Conservation (phyloP, 2,329 filamentous ascomycete genomes). For the Diaporthe vexans region DNA sequence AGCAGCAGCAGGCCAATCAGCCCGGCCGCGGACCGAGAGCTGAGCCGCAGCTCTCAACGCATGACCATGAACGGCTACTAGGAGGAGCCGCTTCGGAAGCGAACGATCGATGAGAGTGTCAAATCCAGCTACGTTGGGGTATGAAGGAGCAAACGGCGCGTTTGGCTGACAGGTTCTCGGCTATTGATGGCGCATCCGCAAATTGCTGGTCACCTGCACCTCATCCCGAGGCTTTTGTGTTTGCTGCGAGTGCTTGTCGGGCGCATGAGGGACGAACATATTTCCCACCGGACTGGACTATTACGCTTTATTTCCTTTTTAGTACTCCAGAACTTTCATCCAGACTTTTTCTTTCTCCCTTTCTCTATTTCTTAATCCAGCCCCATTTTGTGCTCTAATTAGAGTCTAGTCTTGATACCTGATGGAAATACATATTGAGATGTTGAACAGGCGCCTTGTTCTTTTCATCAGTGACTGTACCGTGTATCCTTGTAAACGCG, state of each 20-base stretch:
- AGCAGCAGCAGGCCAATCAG: constrained; percentile 95
- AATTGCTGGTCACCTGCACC: constrained; percentile 47
- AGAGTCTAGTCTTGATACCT: constrained; percentile 60
- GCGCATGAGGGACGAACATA: constrained; percentile 50
- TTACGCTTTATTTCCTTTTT: constrained; percentile 59
- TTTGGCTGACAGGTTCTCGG: constrained; percentile 32
- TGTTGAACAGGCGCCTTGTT: constrained; percentile 32
- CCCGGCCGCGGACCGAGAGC: constrained; percentile 91
- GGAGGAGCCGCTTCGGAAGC: constrained; percentile 44
- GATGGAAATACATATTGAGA: constrained; percentile 50
- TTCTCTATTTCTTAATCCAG: constrained; percentile 48
- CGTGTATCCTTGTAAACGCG: not conserved
- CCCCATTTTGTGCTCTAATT: constrained; percentile 53
- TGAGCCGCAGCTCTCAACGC: constrained; percentile 96
- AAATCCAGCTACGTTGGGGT: constrained; percentile 39
- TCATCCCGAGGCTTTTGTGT: constrained; percentile 50
- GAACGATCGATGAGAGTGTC: constrained; percentile 42
- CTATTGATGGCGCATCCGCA: constrained; percentile 35
- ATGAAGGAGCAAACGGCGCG: constrained; percentile 37
- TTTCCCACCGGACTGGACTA: constrained; percentile 56
- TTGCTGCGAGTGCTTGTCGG: constrained; percentile 52
- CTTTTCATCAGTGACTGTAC: not conserved
- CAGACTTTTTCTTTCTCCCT: constrained; percentile 47
- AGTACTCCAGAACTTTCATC: constrained; percentile 56
- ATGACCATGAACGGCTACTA: constrained; percentile 99